Conservation (phyloP, 257 asterid genomes). For the Petunia axillaris region DNA sequence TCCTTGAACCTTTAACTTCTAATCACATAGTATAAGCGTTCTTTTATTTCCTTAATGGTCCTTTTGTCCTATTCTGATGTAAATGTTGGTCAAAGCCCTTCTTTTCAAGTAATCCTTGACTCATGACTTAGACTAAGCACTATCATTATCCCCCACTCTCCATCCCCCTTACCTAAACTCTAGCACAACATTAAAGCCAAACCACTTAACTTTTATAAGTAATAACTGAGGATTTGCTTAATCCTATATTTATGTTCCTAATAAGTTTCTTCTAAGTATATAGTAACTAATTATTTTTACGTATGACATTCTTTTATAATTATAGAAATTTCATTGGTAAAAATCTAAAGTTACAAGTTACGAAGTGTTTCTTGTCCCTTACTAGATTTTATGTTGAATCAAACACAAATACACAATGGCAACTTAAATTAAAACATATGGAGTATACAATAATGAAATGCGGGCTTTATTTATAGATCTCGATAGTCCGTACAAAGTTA, state of each 20-base stretch:
- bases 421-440: no score
- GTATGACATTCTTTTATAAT: no score
- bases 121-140: constrained; percentile 12
- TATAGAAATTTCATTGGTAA: no score
- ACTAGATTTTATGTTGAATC: no score
- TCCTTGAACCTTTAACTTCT: not conserved
- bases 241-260: no score
- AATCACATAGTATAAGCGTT: not conserved
- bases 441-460: no score
- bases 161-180: not conserved
- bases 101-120: constrained; percentile 34
- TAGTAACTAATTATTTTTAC: no score
- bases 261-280: no score
- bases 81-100: constrained; percentile 40
- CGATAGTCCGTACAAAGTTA: not conserved
- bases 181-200: not conserved
- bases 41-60: not conserved
- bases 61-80: constrained; percentile 33
- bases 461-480: no score
- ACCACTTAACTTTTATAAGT: not conserved
- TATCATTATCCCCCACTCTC: not conserved
- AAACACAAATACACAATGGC: no score
- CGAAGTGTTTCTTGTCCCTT: no score
- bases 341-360: no score
- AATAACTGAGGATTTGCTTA: not conserved